Base-by-base conservation (phyloP, 441 rosid genomes). In the Pelargonium citronellum region DNA sequence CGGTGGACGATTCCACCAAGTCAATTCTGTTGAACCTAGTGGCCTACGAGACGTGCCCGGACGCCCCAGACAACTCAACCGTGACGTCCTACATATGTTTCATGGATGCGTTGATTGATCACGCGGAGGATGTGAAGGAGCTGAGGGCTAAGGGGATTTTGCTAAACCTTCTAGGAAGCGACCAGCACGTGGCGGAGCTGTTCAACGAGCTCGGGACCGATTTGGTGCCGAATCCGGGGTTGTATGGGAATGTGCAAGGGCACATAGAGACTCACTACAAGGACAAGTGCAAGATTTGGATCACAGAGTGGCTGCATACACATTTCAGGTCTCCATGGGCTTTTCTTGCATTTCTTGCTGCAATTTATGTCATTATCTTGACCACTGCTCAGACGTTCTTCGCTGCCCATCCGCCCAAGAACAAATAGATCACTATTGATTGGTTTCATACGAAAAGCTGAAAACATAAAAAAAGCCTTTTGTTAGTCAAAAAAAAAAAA, bases 311-410 rank as follows among this genome's bases (percentile, higher is more conserved):
- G 19, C 24, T 9, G 1, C 68, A 70, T 30, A 11, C 39, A 1
- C 68, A 77, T 68, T 77, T 73, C 67, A 12, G 61, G 0, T 78
- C 58, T 19, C 84, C 78, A 1, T 81, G 77, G 78, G 53, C 67
- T 5, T 0, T 69, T 13, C 43, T 78, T 1, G 81, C 82, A 8
- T 69, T 75, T 10, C 0, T 62, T 13, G 84, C 60, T 46, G 80
- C 82, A 5, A 6, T 72, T 0, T 1, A 66, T 1, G 77, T 63
- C 7, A 73, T 78, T 47, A 2, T 3, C 9, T 37, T 68, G 1
- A 78, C 60, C 19, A 15, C 60, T 30, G 3, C 65, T 47, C 78
- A 78, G 67, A 74, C 78, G n/a, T 73, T 46, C 20, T 64, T 63
- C 27, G 2, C 60, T 12, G 17, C 11, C 19, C 11, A 10, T 16